Evolutionary conservation across 1,284 basidiomycete species (phyloP), one percentile per base, ranked within the genome.

Genomic region (Sporisorium sorghi): DNA sequence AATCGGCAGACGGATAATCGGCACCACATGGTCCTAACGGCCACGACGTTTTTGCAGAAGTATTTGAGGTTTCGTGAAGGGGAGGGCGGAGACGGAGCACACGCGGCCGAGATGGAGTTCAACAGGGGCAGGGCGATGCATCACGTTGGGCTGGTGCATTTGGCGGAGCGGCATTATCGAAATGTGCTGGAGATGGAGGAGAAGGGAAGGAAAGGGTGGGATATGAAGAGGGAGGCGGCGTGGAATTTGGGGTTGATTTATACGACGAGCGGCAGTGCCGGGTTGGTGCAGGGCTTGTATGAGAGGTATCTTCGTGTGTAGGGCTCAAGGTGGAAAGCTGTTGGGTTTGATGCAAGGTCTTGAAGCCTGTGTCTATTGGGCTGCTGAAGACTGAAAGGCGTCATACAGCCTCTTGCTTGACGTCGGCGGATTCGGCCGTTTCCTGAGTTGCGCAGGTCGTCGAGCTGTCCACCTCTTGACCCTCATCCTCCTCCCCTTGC

Each of bases 1-100:
- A 93, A 96, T 77, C 89, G 96, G 11, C 94, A 97, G 83, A 91
- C 92, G 7, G 96, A 98, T 85, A 98, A 99, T 83, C 86, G 94
- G 48, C 92, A 97, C 79, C 93, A 96, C 83, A 64, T 80, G 32
- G 42, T 77, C 17, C 43, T 81, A 7, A 76, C 78, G 19, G 80
- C 69, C 0, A 51, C 77, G 19, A 51, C 65, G 10, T 60, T 80
- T 23, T 49, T 81, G 11, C 52, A 78, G 14, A 67, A 68, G 8
- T 81, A 81, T 47, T 24, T 58, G 19, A 50, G 52, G 88, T 89
- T 49, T 95, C 92, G 17, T 86, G 87, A 19, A 78, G 91, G 32
- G 87, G 88, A 48, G 86, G 87, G n/a, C 5, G 37, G 61, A 2
- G 85, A 87, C 5, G 37, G 61, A 2, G 85, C 86, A 82, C 85